Base-by-base conservation (phyloP, 177 flowering plant species). In the Vitis hybrid region DNA sequence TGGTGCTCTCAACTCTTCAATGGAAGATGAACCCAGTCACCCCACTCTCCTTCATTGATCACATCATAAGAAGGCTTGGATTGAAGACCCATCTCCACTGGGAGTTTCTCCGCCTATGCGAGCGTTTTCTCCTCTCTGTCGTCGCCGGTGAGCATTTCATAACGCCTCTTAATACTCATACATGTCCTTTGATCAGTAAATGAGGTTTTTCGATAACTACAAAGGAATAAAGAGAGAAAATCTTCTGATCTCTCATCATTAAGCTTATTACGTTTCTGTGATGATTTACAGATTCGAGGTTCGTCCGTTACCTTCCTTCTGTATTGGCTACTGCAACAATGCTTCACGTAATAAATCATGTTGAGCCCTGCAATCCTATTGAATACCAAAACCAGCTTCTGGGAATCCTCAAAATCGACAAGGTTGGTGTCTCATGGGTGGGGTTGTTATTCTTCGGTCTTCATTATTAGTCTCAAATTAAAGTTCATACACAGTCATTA, bases 11-110 rank as follows among this genome's bases (percentile, higher is more conserved):
- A 5, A 70, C 87, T 5, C 87, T 88, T 10, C 63, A 79, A 68
- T 88, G 92, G 92, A 79, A 79, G 81, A 86, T 88, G 90, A 81
- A 86, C 58, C 86, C 82, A 21, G 86, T 86, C 61, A 88, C 88
- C 10, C 87, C 92, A 61, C 56, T 82, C 19, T 85, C 92, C 13
- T 88, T 82, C 62, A 80, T 86, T 19, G 86, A 86, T 62, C 86
- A 84, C 74, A 80, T 88, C 62, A 64, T 73, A 2, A 77, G 80
- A 58, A 82, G 87, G 81, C 82, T 88, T 52, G 88, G 88, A 4
- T 59, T 86, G 52, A 82, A 76, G 64, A 77, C 68, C 52, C 23
- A 72, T 64, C 66, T 79, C 23, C 85, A 83, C 21, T 80, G 78
- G 82, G 84, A 86, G 40, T 88, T 88, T 56, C 80, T 88, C 68